Evolutionary conservation across 164 flowering plant species (phyloP).

Genomic region (Magnolia officinalis): DNA sequence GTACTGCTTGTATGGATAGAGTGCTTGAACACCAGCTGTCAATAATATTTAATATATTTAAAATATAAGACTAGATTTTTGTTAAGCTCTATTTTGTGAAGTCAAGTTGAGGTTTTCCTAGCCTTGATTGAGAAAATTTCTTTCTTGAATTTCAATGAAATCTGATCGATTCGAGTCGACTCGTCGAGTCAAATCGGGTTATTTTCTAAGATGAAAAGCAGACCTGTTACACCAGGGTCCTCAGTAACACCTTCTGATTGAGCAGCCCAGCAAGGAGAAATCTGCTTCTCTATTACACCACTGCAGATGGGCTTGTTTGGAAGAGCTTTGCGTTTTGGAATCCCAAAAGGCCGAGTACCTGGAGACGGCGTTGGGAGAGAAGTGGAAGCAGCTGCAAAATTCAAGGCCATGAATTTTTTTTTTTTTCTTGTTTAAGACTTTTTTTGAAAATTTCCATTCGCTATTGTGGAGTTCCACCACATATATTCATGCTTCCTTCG

Average conservation of each 20-base stretch:
- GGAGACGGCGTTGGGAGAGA: slow-evolving; percentile 1
- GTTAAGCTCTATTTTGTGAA: too few species aligned
- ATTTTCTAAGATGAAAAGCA: too few species aligned
- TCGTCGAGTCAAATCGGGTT: too few species aligned
- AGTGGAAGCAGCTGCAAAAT: slow-evolving; percentile 8
- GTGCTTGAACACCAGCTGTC: too few species aligned
- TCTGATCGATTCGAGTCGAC: too few species aligned
- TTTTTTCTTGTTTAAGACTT: background rate
- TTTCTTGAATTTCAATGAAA: too few species aligned
- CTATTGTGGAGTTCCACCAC: background rate
- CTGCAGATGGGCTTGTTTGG: background rate
- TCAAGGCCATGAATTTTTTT: slow-evolving; percentile 11
- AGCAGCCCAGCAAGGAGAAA: slow-evolving; percentile 11
- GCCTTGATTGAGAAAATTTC: too few species aligned
- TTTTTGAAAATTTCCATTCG: background rate
- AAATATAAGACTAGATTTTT: too few species aligned
- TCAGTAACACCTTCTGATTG: slow-evolving; percentile 14
- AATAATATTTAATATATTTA: too few species aligned
- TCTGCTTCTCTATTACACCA: background rate
- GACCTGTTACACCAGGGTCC: slow-evolving; percentile 2
- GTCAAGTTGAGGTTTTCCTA: too few species aligned
- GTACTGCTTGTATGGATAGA: too few species aligned
- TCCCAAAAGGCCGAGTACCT: background rate
- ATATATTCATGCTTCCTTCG: background rate
- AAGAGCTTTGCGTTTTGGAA: background rate